phyloP scores from a whole-genome alignment of 352 stramenopile genomes.

The Phytopythium vexans region DNA sequence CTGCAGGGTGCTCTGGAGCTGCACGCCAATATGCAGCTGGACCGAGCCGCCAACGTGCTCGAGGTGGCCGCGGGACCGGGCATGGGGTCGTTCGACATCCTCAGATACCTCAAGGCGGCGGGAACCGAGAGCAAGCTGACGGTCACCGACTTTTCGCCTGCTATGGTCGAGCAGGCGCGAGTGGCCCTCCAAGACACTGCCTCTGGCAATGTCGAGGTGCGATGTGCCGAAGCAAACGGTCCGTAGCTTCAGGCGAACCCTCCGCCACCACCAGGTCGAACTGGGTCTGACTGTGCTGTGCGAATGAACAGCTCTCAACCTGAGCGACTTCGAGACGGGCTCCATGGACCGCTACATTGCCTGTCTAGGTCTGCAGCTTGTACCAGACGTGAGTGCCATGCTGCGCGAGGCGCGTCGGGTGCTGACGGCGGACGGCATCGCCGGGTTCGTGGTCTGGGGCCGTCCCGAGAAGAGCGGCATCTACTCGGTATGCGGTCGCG shows the following conservation, averaged over 20 bases:
- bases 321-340: constrained; percentile 16
- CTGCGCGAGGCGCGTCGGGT: constrained; percentile 43
- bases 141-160: constrained; percentile 38
- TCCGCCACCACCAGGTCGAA: too few relatives aligned
- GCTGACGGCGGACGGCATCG: constrained; percentile 29
- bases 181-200: constrained; percentile 15
- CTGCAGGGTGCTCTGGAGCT: constrained; percentile 37
- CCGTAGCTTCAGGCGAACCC: too few relatives aligned
- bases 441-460: constrained; percentile 56
- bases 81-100: constrained; percentile 36
- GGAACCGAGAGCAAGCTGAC: constrained; percentile 8
- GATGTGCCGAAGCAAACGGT: constrained; percentile 33
- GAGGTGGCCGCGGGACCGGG: constrained; percentile 45
- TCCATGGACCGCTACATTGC: constrained; percentile 50
- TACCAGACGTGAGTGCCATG: constrained; percentile 42
- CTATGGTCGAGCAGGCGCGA: constrained; percentile 33
- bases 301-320: constrained; percentile 27
- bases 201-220: constrained; percentile 19
- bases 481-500: constrained; percentile 19
- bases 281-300: background rate
- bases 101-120: constrained; percentile 9
- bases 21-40: constrained; percentile 49
- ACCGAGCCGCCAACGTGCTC: constrained; percentile 30
- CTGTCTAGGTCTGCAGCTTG: constrained; percentile 48
- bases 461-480: constrained; percentile 34